Conservation (phyloP, 192 early-diverging fungal species). For the Allomyces macrogynus region DNA sequence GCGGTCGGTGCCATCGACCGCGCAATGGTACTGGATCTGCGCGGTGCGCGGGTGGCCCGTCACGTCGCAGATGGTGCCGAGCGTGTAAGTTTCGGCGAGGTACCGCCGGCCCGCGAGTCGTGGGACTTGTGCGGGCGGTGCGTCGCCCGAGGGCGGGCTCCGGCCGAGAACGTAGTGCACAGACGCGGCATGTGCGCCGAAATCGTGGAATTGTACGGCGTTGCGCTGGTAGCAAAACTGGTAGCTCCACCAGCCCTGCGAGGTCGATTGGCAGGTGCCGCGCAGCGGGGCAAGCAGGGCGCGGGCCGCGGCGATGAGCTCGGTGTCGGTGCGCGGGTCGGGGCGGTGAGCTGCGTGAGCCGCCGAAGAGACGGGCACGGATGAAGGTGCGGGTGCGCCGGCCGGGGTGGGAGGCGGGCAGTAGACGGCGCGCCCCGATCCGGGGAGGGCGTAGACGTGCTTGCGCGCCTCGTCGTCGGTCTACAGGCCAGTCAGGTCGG, state of each 20-base stretch:
- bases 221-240: not conserved
- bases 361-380: no score
- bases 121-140: no score
- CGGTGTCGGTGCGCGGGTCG: not conserved
- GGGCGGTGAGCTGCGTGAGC: not conserved
- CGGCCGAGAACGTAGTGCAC: not conserved
- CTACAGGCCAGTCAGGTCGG: no score
- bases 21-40: not conserved
- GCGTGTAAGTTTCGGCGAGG: not conserved
- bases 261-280: not conserved
- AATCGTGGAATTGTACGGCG: not conserved
- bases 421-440: no score
- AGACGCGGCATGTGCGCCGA: not conserved
- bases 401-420: no score
- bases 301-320: not conserved
- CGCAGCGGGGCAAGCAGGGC: not conserved
- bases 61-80: not conserved
- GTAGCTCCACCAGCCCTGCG: not conserved
- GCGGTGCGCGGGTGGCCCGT: not conserved
- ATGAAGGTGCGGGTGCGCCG: no score
- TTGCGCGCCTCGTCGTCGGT: no score
- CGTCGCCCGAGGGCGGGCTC: not conserved
- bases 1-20: not conserved
- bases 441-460: no score
- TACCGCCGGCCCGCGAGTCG: not conserved